Base-by-base conservation (phyloP, 2,329 filamentous ascomycete genomes). In the Sporothrix euskadiensis region DNA sequence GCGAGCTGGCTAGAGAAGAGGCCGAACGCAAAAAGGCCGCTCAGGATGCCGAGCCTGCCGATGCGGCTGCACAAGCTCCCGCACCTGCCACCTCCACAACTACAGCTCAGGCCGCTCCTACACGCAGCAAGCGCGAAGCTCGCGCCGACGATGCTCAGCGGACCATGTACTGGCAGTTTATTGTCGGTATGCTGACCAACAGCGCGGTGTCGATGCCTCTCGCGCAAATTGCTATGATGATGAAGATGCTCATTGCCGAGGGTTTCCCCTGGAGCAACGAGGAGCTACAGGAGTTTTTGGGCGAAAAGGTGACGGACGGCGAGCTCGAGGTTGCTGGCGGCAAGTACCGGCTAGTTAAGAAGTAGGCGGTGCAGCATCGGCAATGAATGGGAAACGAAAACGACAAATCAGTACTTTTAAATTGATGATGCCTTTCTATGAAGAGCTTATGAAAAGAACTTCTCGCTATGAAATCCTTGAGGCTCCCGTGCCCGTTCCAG, bases 171-270 rank as follows among this genome's bases (percentile, higher is more conserved):
- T 94, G 92, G 89, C 92, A 94, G 78, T 98, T 97, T 80, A 94
- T 99, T 74, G 85, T 94, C 73, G 94, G 93, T 70, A 98, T 99
- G 96, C 84, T 99, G 82, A 98, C 94, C 75, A 98, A 98, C 81
- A 92, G 94, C 78, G 91, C 91, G 22, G 89, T 87, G 22, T 83
- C 91, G 39, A 96, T 98, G 92, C 91, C 92, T 69, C 84, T 94
- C 74, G 86, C 86, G 72, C 89, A 94, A 80, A 97, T 99, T 76
- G 87, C 90, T 9, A 97, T 94, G 91, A 98, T 98, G 93, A 87
- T 99, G 86, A 94, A 93, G 82, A 95, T 98, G 87, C 88, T 95
- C 74, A 90, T 98, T 71, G 89, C 92, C 0, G 94, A 94, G 14
- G 94, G 94, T 1, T 98, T 97, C 80, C 89, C 93, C 0, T 97